Evolutionary conservation across 139 green algal species (phyloP).

Genomic region (Astrephomene gubernaculifera): DNA sequence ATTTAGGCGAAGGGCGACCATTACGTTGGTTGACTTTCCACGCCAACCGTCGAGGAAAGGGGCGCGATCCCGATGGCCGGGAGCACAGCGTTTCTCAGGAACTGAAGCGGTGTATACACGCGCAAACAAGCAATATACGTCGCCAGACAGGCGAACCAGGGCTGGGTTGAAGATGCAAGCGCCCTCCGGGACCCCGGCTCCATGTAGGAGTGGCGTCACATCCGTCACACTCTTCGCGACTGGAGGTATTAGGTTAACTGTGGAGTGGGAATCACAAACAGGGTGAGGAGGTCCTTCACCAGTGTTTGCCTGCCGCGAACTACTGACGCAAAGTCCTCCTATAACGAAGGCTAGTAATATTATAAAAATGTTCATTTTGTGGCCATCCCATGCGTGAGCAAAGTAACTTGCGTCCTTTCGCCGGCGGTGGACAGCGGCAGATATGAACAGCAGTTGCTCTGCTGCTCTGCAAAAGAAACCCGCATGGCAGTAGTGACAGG

Average conservation of each 20-base stretch:
- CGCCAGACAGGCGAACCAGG: neutral
- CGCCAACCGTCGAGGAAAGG: slow-evolving; percentile 28
- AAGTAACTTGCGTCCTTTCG: no score
- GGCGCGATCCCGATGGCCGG: neutral
- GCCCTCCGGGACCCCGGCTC: neutral
- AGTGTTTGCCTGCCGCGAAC: neutral
- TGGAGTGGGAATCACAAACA: neutral
- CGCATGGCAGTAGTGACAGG: no score
- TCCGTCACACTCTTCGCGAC: slow-evolving; percentile 9
- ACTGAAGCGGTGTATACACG: slow-evolving; percentile 11
- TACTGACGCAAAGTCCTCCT: neutral
- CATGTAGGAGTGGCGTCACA: neutral
- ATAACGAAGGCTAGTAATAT: neutral
- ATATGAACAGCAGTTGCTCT: no score
- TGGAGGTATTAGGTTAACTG: neutral
- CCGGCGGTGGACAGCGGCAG: no score
- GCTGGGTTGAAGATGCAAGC: slow-evolving; percentile 27
- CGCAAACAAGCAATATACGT: slow-evolving; percentile 10
- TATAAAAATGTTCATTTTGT: neutral
- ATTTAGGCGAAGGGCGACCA: neutral
- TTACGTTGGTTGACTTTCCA: neutral
- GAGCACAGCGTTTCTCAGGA: neutral
- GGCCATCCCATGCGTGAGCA: no score
- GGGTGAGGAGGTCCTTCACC: neutral
- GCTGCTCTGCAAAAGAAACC: no score